These are phyloP conservation scores for Vaccinium macrocarpon DNA, from an alignment of 148 eudicot genomes.

Conservation along the genomic window DNA sequence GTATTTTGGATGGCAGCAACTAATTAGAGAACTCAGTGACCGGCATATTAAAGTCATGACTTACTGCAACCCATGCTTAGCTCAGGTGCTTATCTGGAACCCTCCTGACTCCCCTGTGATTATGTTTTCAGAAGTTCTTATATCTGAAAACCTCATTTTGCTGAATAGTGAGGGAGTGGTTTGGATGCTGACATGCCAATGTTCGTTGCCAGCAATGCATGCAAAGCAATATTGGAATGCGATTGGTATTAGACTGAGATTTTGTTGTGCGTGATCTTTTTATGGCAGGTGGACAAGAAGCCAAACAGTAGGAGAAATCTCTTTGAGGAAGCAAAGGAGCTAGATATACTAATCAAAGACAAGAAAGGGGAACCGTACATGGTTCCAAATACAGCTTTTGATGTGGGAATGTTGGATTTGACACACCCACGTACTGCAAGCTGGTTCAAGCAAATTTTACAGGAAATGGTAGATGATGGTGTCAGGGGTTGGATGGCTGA, in stretches of 20 bases:
- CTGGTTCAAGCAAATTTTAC: slow-evolving; percentile 84
- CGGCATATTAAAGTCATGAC: slow-evolving; percentile 83
- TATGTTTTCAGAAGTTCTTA: not conserved
- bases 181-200: not conserved
- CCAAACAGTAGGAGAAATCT: slow-evolving; percentile 60
- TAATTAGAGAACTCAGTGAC: slow-evolving; percentile 57
- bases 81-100: slow-evolving; percentile 52
- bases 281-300: slow-evolving; percentile 64
- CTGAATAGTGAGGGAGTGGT: not conserved
- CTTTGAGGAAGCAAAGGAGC: slow-evolving; percentile 81
- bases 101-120: not conserved
- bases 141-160: not conserved
- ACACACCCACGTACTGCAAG: slow-evolving; percentile 74
- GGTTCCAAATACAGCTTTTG: slow-evolving; percentile 98
- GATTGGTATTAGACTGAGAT: not conserved
- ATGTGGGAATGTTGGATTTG: slow-evolving; percentile 95
- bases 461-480: slow-evolving; percentile 90
- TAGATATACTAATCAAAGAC: slow-evolving; percentile 84
- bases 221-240: not conserved
- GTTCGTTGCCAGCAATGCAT: not conserved
- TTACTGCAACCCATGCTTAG: slow-evolving; percentile 95
- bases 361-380: slow-evolving; percentile 72
- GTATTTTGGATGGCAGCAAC: slow-evolving; percentile 75
- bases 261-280: slow-evolving; percentile 6
- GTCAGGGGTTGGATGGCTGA: slow-evolving; percentile 99